Conservation (phyloP, 2,329 filamentous ascomycete species). For the Monosporascus sp. region DNA sequence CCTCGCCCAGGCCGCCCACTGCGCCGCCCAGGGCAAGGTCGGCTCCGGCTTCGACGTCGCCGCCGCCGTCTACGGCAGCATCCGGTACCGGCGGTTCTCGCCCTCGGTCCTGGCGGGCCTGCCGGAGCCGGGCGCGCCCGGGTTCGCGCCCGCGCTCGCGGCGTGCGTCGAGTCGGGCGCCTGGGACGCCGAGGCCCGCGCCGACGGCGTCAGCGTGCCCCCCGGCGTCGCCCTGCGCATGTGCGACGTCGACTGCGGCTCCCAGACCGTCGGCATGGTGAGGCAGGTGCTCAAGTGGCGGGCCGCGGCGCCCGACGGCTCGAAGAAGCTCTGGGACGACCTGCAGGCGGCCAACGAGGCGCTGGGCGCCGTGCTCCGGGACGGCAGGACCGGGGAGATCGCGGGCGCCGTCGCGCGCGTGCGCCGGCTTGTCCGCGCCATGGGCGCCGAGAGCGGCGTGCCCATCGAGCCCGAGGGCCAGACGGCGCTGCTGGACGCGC, state of each 20-base stretch:
- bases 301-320: conserved; percentile 54
- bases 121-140: conserved; percentile 58
- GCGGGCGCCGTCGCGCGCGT: conserved; percentile 41
- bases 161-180: conserved; percentile 49
- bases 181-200: conserved; percentile 78
- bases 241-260: conserved; percentile 94
- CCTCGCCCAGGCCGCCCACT: conserved; percentile 88
- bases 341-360: conserved; percentile 70
- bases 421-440: conserved; percentile 63
- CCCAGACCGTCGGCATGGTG: conserved; percentile 91
- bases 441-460: conserved; percentile 69
- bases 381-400: conserved; percentile 38
- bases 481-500: conserved; percentile 75
- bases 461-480: conserved; percentile 87
- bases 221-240: conserved; percentile 73
- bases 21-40: conserved; percentile 93
- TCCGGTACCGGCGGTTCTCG: conserved; percentile 87
- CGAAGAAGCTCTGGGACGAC: conserved; percentile 65
- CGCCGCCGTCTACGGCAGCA: conserved; percentile 85
- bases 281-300: conserved; percentile 85
- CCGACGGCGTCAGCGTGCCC: conserved; percentile 67
- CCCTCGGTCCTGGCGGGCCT: conserved; percentile 64
- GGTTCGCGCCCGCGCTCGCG: conserved; percentile 63
- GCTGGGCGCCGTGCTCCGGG: conserved; percentile 60
- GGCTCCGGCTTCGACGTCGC: conserved; percentile 95